Conservation (phyloP, 2,329 filamentous ascomycete species). For the Coniella vitis region DNA sequence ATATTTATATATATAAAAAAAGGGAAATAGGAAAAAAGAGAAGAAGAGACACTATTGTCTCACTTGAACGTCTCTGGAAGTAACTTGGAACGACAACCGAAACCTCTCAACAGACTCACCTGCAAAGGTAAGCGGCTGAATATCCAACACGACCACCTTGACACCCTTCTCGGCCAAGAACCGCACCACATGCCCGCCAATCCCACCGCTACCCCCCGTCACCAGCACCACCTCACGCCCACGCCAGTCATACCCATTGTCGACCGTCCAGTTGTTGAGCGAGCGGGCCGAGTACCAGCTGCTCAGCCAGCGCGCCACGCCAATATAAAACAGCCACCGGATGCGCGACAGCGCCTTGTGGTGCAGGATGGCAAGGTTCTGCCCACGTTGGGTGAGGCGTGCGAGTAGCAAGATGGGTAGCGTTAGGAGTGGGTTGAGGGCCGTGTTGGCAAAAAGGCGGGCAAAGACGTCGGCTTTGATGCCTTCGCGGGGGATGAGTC, state of each 20-base stretch:
- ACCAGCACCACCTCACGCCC: slow-evolving; percentile 62
- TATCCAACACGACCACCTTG: slow-evolving; percentile 66
- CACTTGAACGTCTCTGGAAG: no score
- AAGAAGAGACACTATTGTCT: no score
- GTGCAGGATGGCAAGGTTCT: slow-evolving; percentile 45
- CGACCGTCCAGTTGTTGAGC: slow-evolving; percentile 42
- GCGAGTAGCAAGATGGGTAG: slow-evolving; percentile 57
- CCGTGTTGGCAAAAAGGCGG: slow-evolving; percentile 50
- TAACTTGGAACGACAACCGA: not conserved
- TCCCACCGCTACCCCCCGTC: slow-evolving; percentile 69
- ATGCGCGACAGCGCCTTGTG: slow-evolving; percentile 45
- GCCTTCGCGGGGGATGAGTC: slow-evolving; percentile 48
- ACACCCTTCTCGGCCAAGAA: slow-evolving; percentile 58
- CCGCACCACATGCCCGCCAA: slow-evolving; percentile 60
- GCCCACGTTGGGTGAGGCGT: slow-evolving; percentile 56
- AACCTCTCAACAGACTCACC: slow-evolving; percentile 36
- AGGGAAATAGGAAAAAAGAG: no score
- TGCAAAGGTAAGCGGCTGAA: slow-evolving; percentile 53
- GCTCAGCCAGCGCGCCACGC: slow-evolving; percentile 42
- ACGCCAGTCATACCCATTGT: slow-evolving; percentile 54
- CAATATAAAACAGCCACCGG: slow-evolving; percentile 45
- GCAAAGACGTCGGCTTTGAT: slow-evolving; percentile 55
- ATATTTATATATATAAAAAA: no score
- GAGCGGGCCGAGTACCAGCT: slow-evolving; percentile 43
- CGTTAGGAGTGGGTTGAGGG: slow-evolving; percentile 57